Conservation (phyloP, 1,284 basidiomycete species). For the Schizophyllum commune region DNA sequence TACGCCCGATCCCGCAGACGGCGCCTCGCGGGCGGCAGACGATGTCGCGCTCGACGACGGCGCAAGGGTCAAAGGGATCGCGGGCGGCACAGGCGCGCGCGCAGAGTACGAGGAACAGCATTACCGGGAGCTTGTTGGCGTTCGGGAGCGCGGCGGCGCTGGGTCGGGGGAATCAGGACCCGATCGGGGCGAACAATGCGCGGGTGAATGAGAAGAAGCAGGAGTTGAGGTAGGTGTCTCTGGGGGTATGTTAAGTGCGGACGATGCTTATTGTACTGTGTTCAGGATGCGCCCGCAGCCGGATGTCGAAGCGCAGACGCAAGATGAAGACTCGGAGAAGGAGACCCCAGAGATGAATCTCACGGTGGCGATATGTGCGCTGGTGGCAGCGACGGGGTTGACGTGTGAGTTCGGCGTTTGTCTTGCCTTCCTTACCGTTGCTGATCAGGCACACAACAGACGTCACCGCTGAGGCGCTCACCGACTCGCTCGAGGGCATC, state of each 20-base stretch:
- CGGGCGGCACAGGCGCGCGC: too few relatives aligned
- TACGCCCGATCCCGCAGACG: neutral
- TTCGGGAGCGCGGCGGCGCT: neutral
- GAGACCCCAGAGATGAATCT: constrained; percentile 7
- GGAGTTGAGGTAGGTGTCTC: neutral
- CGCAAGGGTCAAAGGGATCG: too few relatives aligned
- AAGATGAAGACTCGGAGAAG: neutral
- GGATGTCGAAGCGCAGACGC: neutral
- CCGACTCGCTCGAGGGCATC: constrained; percentile 5
- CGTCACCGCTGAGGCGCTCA: constrained; percentile 6
- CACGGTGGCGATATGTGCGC: neutral
- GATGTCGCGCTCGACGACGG: neutral
- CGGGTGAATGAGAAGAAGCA: neutral
- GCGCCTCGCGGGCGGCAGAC: neutral
- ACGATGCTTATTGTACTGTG: too few relatives aligned
- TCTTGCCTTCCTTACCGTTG: neutral
- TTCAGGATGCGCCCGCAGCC: neutral
- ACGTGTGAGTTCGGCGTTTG: neutral
- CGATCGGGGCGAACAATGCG: neutral
- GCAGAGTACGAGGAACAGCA: neutral
- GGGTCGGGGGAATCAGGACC: neutral
- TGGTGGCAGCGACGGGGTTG: constrained; percentile 4
- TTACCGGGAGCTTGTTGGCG: neutral
- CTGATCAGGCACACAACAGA: neutral
- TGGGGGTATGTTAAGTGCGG: too few relatives aligned